Base-by-base conservation (phyloP, 805 yeast species). In the Maudiozyma barnettii region DNA sequence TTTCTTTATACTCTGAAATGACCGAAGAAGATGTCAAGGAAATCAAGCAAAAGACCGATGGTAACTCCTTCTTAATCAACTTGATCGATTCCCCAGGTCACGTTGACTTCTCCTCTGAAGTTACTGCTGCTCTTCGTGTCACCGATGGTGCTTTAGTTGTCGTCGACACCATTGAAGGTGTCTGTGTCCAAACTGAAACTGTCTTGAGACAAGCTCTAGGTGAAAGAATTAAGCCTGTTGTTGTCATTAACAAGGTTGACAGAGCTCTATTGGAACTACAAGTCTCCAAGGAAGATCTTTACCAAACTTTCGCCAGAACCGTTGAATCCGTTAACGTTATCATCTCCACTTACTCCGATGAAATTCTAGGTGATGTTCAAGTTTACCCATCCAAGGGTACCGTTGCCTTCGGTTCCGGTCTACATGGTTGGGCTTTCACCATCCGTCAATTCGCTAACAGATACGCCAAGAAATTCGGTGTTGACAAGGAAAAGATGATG, bases 371-470 rank as follows among this genome's bases (percentile, higher is more conserved):
- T 79, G 98, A 91, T 69, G 83, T 79, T 67, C 98, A 91, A 80
- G 98, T 91, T 58, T 91, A 84, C 95, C 99, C 99, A 75, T 95
- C 91, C 74, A 74, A 76, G 71, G 99, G 99, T 79, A 91, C 98
- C 74, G 96, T 91, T 70, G 99, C 99, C 64, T 91, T 91, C 76
- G 98, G 96, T 80, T 93, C 98, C 74, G 99, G 98, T 85, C 81
- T 91, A 71, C 99, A 91, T 83, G 99, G 99, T 76, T 91, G 99
- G 99, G 98, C 97, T 72, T 91, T 91, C 91, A 91, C 99, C 65
- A 84, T 91, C 71, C 88, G 99, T 77, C 98, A 91, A 81, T 91
- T 91, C 65, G 97, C 98, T 66, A 74, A 78, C 77, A 87, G 96
- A 79, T 91, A 93, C 83, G 81, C 96, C 73, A 89, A 90, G 89